Conservation (phyloP, 2,329 filamentous ascomycete species). For the Pezicula neosporulosa region DNA sequence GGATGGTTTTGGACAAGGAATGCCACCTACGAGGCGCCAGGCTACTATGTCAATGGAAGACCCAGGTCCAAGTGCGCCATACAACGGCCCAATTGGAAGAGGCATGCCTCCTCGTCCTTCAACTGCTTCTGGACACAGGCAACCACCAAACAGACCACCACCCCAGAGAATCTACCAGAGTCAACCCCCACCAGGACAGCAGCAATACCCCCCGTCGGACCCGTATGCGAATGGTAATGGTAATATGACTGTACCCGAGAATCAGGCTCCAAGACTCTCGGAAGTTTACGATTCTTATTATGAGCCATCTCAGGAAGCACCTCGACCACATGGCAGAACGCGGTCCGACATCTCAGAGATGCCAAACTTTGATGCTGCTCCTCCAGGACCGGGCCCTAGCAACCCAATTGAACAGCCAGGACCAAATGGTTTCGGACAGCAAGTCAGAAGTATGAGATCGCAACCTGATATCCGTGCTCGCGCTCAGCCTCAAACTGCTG, state of each 20-base stretch:
- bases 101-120: constrained; percentile 49
- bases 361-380: constrained; percentile 25
- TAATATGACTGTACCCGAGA: constrained; percentile 31
- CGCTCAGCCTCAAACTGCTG: constrained; percentile 56
- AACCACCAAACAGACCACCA: constrained; percentile 46
- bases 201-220: constrained; percentile 8
- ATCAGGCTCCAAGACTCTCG: constrained; percentile 36
- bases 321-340: constrained; percentile 9
- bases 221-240: constrained; percentile 7
- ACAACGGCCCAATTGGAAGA: constrained; percentile 41
- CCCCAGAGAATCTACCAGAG: constrained; percentile 50
- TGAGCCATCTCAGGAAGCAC: constrained; percentile 27
- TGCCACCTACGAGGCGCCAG: constrained; percentile 9
- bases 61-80: constrained; percentile 36
- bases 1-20: constrained; percentile 33
- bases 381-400: constrained; percentile 17
- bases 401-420: constrained; percentile 34
- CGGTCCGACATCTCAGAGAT: constrained; percentile 22
- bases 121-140: constrained; percentile 49
- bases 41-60: constrained; percentile 18
- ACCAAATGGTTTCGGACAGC: constrained; percentile 27
- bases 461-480: constrained; percentile 57
- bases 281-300: constrained; percentile 56
- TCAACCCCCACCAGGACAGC: constrained; percentile 29
- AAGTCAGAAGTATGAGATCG: constrained; percentile 59